A percentile compares a stretch with the other conserved stretches of the same genome.
Conservation (phyloP, 495 filamentous ascomycete genomes). For the Aspergillus saccharolyticus region DNA sequence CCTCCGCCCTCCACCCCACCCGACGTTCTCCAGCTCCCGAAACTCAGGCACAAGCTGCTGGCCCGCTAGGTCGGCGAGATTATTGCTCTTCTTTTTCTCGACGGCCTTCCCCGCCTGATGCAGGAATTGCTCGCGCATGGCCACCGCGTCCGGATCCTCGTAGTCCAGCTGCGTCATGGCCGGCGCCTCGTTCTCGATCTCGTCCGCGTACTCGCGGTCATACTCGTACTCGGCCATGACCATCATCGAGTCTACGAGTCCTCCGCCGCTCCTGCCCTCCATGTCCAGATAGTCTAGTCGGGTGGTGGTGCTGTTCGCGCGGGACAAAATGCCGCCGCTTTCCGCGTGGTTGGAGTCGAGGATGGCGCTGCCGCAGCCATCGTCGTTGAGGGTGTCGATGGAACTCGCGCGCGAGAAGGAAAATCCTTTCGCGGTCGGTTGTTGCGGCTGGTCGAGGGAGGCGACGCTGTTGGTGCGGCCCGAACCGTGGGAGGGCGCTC, state of each 20-base stretch:
- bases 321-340: conserved; percentile 25
- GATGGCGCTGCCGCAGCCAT: conserved; percentile 44
- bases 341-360: conserved; percentile 31
- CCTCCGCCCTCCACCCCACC: conserved; percentile 34
- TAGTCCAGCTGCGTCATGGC: conserved; percentile 52
- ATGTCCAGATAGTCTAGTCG: conserved; percentile 31
- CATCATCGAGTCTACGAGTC: no score
- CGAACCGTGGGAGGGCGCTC: conserved; percentile 42
- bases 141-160: conserved; percentile 47
- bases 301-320: conserved; percentile 23
- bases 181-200: conserved; percentile 33
- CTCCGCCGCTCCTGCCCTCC: conserved; percentile 9
- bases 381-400: conserved; percentile 52
- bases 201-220: conserved; percentile 13
- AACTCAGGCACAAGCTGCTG: conserved; percentile 25
- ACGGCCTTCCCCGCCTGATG: conserved; percentile 37
- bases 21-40: conserved; percentile 32
- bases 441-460: conserved; percentile 28
- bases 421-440: conserved; percentile 15
- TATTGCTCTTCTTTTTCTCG: conserved; percentile 18
- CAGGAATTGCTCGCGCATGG: conserved; percentile 45
- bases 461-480: conserved; percentile 17
- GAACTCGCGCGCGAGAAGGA: conserved; percentile 46
- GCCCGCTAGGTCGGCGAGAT: conserved; percentile 1
- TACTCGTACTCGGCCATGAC: neutral